Evolutionary conservation across 345 rosid genomes (phyloP).

Genomic region (Euclidium syriacum): DNA sequence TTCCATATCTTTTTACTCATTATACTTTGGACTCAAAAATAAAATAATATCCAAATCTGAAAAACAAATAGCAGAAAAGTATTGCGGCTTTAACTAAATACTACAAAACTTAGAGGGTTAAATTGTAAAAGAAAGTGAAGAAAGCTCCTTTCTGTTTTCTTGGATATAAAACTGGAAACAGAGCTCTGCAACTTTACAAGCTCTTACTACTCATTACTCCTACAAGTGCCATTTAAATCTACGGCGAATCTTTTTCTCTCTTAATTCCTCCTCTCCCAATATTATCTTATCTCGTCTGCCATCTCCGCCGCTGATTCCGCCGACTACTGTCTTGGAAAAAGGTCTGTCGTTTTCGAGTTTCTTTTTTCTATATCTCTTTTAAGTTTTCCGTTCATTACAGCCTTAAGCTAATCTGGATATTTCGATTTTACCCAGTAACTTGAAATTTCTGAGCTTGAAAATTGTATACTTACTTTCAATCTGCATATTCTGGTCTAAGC

Average conservation of each 20-base stretch:
- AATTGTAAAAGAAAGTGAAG: constrained; percentile 9
- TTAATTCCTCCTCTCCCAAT: neutral
- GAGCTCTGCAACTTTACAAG: constrained; percentile 2
- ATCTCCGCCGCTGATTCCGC: constrained; percentile 7
- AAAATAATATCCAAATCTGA: neutral
- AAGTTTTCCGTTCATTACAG: neutral
- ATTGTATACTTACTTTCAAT: neutral
- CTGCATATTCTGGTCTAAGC: neutral
- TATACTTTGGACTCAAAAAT: neutral
- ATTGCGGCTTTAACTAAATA: neutral
- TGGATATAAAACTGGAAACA: constrained; percentile 14
- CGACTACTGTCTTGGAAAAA: neutral
- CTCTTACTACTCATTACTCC: neutral
- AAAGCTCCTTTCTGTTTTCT: neutral
- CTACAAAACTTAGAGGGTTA: neutral
- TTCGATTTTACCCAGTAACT: neutral
- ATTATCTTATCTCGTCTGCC: neutral
- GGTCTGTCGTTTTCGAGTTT: neutral
- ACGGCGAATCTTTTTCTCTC: neutral
- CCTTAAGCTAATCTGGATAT: neutral
- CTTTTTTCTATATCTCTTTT: neutral
- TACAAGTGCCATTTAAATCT: neutral
- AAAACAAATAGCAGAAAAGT: neutral
- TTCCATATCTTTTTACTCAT: neutral
- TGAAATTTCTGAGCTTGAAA: neutral